phyloP scores from a whole-genome alignment of 225 moss, liverwort and hornwort genomes.

The Pleurozium schreberi region DNA sequence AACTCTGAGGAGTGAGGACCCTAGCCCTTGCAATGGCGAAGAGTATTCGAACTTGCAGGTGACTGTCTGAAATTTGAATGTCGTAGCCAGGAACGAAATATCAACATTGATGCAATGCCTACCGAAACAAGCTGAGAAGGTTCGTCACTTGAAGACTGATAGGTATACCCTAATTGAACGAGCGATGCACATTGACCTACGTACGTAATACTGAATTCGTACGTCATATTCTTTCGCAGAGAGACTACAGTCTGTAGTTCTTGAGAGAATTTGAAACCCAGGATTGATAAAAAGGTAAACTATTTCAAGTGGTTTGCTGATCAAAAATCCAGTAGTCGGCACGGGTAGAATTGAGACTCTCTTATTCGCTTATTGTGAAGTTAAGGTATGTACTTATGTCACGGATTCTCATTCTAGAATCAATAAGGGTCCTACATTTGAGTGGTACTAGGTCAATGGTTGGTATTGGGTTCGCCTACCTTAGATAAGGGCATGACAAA shows the following conservation, averaged over 20 bases:
- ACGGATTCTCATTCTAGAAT: no score
- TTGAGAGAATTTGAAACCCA: background rate
- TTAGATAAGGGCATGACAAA: no score
- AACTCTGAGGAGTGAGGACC: no score
- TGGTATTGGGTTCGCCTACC: no score
- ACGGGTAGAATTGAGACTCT: background rate
- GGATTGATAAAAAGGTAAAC: background rate
- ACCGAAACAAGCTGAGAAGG: background rate
- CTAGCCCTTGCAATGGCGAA: background rate
- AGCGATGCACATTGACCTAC: background rate
- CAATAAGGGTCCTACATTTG: no score
- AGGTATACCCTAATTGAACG: background rate
- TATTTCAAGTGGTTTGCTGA: background rate
- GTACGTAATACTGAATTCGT: background rate
- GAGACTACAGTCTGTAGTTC: background rate
- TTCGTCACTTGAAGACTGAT: background rate
- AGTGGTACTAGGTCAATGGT: no score
- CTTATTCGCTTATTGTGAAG: no score
- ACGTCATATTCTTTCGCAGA: background rate
- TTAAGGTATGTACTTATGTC: no score
- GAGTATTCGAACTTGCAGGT: background rate
- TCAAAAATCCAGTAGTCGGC: no score
- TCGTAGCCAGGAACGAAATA: background rate
- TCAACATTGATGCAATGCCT: no score
- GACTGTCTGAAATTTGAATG: background rate